Conservation (phyloP, 1,284 basidiomycete genomes). For the Sporisorium iseilematis-ciliati region DNA sequence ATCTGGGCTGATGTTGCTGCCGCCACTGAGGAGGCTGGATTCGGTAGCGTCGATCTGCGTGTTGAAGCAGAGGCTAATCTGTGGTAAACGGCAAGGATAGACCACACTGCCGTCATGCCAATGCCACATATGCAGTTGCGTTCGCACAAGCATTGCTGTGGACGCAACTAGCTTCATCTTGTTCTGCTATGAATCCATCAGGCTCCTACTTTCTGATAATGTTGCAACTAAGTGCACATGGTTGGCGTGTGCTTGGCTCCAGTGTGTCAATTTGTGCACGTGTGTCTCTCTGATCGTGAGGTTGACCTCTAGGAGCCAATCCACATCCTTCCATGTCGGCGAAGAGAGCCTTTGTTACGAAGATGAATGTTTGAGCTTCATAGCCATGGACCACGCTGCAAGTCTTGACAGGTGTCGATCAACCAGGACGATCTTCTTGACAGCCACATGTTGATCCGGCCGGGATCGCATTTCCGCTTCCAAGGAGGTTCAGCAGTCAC, state of each 20-base stretch:
- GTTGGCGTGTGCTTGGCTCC: background rate
- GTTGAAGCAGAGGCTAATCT: constrained; percentile 27
- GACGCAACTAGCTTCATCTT: background rate
- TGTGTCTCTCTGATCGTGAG: no score
- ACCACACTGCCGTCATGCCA: background rate
- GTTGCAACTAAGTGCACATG: background rate
- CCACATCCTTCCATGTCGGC: no score
- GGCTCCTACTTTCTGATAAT: background rate
- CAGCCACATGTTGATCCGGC: constrained; percentile 8
- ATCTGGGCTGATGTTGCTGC: constrained; percentile 48
- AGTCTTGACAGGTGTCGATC: constrained; percentile 5
- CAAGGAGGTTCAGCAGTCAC: background rate
- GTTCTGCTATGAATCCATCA: background rate
- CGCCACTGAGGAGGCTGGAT: constrained; percentile 38
- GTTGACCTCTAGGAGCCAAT: background rate
- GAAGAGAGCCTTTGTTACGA: no score
- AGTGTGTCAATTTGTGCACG: background rate
- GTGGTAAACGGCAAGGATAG: constrained; percentile 19
- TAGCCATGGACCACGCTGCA: background rate
- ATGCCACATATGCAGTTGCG: no score
- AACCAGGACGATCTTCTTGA: background rate
- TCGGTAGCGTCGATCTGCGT: constrained; percentile 41
- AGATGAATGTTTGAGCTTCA: background rate
- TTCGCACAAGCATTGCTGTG: background rate
- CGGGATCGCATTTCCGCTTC: background rate